Evolutionary conservation across 192 early-diverging fungal genomes (phyloP).

Genomic region (Entomortierella lignicola): DNA sequence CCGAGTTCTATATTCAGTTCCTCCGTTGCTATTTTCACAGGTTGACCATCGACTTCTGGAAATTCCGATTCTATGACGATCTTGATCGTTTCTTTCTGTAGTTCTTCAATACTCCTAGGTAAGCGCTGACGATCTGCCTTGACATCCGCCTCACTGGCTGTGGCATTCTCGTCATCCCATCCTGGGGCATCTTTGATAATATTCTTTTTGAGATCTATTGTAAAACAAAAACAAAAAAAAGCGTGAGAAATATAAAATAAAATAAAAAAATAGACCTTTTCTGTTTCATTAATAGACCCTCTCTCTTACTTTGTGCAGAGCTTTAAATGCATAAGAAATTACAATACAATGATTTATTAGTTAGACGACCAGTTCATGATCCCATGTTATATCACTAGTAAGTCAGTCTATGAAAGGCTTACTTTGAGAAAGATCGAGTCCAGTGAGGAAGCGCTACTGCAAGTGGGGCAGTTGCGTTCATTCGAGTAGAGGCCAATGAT

Average conservation of each 20-base stretch:
- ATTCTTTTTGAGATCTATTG: slow-evolving; percentile 17
- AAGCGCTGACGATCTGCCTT: slow-evolving; percentile 42
- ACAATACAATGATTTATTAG: too few species aligned
- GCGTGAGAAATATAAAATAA: background rate
- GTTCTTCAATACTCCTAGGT: slow-evolving; percentile 13
- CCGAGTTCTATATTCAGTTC: background rate
- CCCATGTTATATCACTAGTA: background rate
- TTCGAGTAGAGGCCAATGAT: too few species aligned
- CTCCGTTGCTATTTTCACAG: background rate
- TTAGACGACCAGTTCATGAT: too few species aligned
- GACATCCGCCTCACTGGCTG: slow-evolving; percentile 47
- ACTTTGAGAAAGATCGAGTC: slow-evolving; percentile 9
- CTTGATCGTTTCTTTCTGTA: slow-evolving; percentile 26
- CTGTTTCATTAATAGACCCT: background rate
- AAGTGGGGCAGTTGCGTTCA: background rate
- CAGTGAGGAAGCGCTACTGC: slow-evolving; percentile 2
- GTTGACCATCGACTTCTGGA: background rate
- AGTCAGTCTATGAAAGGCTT: background rate
- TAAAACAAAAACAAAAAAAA: background rate
- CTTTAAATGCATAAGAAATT: background rate
- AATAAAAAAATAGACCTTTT: background rate
- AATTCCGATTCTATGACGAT: background rate
- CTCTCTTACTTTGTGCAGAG: background rate
- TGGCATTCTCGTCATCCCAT: slow-evolving; percentile 21
- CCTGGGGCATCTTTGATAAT: slow-evolving; percentile 34